Conservation (phyloP, 768 basidiomycete species). For the Boletus barrowsii region DNA sequence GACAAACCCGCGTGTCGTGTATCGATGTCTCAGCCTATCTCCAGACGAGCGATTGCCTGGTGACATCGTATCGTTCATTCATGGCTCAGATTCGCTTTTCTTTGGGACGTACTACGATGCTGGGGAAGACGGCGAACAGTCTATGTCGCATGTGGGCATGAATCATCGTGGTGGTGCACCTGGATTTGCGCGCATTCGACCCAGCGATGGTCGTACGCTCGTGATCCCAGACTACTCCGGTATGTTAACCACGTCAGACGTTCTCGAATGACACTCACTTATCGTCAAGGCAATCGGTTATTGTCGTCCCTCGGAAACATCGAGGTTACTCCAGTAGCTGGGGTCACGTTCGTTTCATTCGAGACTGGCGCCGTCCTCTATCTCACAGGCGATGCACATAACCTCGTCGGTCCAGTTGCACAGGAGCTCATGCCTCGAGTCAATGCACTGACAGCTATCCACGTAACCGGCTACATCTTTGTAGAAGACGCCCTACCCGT, state of each 20-base stretch:
- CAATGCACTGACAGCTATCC: slow-evolving; percentile 47
- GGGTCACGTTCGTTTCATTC: slow-evolving; percentile 54
- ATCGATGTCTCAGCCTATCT: slow-evolving; percentile 35
- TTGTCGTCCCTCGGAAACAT: slow-evolving; percentile 66
- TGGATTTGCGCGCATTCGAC: slow-evolving; percentile 58
- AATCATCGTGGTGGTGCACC: slow-evolving; percentile 63
- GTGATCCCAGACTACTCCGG: slow-evolving; percentile 64
- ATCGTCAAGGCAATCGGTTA: slow-evolving; percentile 50
- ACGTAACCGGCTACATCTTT: slow-evolving; percentile 50
- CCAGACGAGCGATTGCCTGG: slow-evolving; percentile 44
- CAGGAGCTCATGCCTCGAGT: slow-evolving; percentile 55
- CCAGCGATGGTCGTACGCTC: slow-evolving; percentile 51
- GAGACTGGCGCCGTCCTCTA: slow-evolving; percentile 59
- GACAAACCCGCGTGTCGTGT: slow-evolving; percentile 37
- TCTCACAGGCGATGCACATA: slow-evolving; percentile 56
- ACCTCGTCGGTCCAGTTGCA: slow-evolving; percentile 40
- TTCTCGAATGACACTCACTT: background rate
- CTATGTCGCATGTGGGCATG: slow-evolving; percentile 62
- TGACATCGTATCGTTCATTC: slow-evolving; percentile 48
- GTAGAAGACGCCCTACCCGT: slow-evolving; percentile 56
- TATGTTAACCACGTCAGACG: background rate
- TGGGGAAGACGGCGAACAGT: slow-evolving; percentile 31
- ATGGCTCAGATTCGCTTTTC: slow-evolving; percentile 52
- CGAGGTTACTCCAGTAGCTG: slow-evolving; percentile 54
- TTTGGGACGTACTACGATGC: slow-evolving; percentile 54